Base-by-base conservation (phyloP, 23 red algal species). In the Gracilaria caudata region DNA sequence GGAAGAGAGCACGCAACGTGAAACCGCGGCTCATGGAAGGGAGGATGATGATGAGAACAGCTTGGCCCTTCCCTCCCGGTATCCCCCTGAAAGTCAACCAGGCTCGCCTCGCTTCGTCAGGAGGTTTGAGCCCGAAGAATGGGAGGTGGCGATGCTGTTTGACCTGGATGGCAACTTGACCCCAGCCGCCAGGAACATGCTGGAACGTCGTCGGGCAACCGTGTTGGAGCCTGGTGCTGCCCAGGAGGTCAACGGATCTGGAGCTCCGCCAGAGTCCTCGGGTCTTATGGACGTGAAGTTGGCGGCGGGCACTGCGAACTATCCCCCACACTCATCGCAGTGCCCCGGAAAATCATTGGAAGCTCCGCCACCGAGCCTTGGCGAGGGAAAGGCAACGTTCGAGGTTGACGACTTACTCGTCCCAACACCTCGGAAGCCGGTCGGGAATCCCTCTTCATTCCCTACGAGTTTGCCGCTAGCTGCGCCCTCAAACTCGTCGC, bases 141-240 rank as follows among this genome's bases (percentile, higher is more conserved):
- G n/a, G 70, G 5, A 24, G 6, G 30, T 66, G 30, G 70, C 10
- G 14, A 10, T 49, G 16, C 70, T 49, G 43, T 38, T 75, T 21
- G 70, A 75, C 40, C 40, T 75, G 38, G 43, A 75, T 0, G 70
- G 70, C 38, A 75, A 75, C 38, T 36, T 75, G 29, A 75, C 70
- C 47, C 5, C 39, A 14, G 70, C 37, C 4, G 49, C 39, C 70
- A 75, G 35, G 70, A 75, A 19, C 24, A 40, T 3, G 16, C 19
- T 75, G 21, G 40, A 75, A 49, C 20, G 28, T 26, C 37, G 13
- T 0, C 29, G 49, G 24, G 70, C 37, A 13, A 49, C 0, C 39
- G 13, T 49, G 29, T 20, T 14, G 12, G 43, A 47, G 13, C 2
- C 19, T 49, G 70, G 70, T 25, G 39, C 12, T 49, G 37, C 16